Conservation (phyloP, 345 rosid genomes). For the Euphorbia pulcherrima region DNA sequence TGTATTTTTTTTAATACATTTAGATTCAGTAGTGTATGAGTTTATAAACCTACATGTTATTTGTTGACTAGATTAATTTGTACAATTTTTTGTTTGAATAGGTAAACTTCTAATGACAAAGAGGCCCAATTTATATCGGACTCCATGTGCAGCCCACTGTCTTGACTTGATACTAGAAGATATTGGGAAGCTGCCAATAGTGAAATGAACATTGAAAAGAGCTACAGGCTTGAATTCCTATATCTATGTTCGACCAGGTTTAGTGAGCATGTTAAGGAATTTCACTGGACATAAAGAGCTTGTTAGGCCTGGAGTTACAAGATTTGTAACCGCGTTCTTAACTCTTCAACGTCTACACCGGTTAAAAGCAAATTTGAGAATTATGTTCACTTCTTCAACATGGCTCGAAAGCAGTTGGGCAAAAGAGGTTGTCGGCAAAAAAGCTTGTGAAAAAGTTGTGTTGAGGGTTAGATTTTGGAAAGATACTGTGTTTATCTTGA, state of each 20-base stretch:
- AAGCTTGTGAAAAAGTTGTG: background rate
- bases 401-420: slow-evolving; percentile 12
- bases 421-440: slow-evolving; percentile 5
- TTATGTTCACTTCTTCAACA: background rate
- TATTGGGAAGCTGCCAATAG: background rate
- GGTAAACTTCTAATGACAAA: background rate
- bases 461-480: slow-evolving; percentile 12
- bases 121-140: background rate
- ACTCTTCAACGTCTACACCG: background rate
- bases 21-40: too few relatives aligned
- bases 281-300: background rate
- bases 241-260: too few relatives aligned
- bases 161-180: slow-evolving; percentile 14
- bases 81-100: too few relatives aligned
- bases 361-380: too few relatives aligned
- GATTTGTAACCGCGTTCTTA: slow-evolving; percentile 8
- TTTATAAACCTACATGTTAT: too few relatives aligned
- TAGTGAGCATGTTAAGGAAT: background rate
- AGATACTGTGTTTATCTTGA: background rate
- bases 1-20: too few relatives aligned
- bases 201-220: background rate
- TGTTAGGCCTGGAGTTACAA: background rate
- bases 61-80: too few relatives aligned
- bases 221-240: background rate
- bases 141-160: slow-evolving; percentile 17